Conservation (phyloP, 129 eudicot genomes). For the carrot (Daucus carota) region DH1_v3.0 NC_030381.2:54601501-54602000, state of each 20-base stretch:
- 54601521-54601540: conserved; percentile 82
- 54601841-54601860: neutral
- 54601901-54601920: neutral
- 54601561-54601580: neutral
- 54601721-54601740: neutral
- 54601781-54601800: too few species aligned
- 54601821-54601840: neutral
- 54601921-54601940: neutral
- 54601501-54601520: conserved; percentile 81
- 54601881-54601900: neutral
- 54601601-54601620: conserved; percentile 2
- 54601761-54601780: too few species aligned
- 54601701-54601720: neutral
- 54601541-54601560: conserved; percentile 11
- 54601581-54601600: neutral
- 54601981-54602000: neutral
- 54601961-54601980: neutral
- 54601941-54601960: neutral
- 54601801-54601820: too few species aligned
- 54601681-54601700: too few species aligned
- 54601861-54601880: neutral
- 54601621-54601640: neutral
- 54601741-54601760: neutral
- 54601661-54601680: too few species aligned
- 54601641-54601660: too few species aligned